Evolutionary conservation across 2,329 filamentous ascomycete genomes (phyloP).

Genomic region (Cyanodermella asteris): DNA sequence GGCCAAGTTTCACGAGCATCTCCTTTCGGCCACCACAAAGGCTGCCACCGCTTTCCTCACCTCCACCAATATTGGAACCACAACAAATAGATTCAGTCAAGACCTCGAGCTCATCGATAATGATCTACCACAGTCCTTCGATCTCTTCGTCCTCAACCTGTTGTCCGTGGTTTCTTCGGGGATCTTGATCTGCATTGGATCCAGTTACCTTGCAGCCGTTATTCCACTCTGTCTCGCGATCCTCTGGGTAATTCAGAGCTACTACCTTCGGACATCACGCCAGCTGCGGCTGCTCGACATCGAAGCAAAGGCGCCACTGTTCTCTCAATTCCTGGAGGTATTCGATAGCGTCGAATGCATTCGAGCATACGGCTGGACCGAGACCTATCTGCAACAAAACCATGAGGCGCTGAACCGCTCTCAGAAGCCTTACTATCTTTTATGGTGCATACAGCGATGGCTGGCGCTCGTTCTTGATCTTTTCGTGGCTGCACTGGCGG

Average conservation of each 20-base stretch:
- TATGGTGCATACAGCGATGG: conserved; percentile 15
- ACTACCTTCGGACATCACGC: conserved; percentile 22
- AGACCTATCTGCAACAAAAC: conserved; percentile 9
- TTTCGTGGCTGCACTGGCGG: conserved; percentile 16
- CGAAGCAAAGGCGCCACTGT: conserved; percentile 20
- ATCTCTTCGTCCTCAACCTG: conserved; percentile 13
- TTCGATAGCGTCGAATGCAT: conserved; percentile 10
- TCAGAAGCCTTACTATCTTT: conserved; percentile 16
- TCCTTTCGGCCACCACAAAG: conserved; percentile 4
- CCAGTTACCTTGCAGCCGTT: conserved; percentile 11
- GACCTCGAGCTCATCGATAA: conserved; percentile 26
- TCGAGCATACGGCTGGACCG: conserved; percentile 11
- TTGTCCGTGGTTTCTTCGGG: conserved; percentile 7
- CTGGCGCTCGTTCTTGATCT: conserved; percentile 19
- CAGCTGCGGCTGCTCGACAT: conserved; percentile 22
- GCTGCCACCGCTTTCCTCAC: conserved; percentile 23
- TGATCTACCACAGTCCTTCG: conserved; percentile 15
- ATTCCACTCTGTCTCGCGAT: conserved; percentile 9
- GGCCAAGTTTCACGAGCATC: conserved; percentile 8
- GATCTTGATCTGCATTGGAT: conserved; percentile 10
- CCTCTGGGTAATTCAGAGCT: conserved; percentile 15
- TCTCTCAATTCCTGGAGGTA: conserved; percentile 15
- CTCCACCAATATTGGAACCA: conserved; percentile 22
- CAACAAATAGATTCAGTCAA: conserved; percentile 26
- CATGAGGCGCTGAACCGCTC: conserved; percentile 13